A percentile compares a stretch with the other conserved stretches of the same genome.
These are phyloP conservation scores for Waltiozyma sp. DNA, from an alignment of 1,139 yeast genomes.

Conservation along the genomic window DNA sequence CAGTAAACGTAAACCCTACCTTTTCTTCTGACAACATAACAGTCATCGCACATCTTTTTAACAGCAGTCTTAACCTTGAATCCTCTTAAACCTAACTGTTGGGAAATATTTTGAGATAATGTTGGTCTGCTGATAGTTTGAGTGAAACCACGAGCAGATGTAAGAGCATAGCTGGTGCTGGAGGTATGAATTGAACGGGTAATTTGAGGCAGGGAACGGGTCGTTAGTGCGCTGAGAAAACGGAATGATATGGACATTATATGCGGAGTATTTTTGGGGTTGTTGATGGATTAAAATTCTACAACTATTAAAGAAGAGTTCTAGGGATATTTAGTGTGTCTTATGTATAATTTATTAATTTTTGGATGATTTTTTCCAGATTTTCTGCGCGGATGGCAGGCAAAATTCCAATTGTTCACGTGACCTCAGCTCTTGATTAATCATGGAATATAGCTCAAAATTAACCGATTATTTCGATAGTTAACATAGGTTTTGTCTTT, in stretches of 20 bases:
- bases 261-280: not conserved
- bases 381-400: too few species aligned
- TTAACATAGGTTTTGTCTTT: too few species aligned
- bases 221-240: not conserved
- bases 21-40: constrained; percentile 88
- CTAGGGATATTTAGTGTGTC: too few species aligned
- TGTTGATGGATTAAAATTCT: too few species aligned
- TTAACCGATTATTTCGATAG: too few species aligned
- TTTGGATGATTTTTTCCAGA: too few species aligned
- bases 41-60: constrained; percentile 83
- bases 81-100: constrained; percentile 27
- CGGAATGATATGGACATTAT: not conserved
- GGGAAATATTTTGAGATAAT: not conserved
- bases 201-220: not conserved
- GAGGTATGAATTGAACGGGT: not conserved
- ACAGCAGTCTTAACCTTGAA: constrained; percentile 75
- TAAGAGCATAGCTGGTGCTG: not conserved
- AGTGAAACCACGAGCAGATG: not conserved
- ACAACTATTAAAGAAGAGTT: too few species aligned
- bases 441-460: too few species aligned
- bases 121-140: not conserved
- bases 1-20: constrained; percentile 91
- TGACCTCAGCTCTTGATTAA: too few species aligned
- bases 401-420: not conserved
- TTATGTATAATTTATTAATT: too few species aligned